Evolutionary conservation across 306 rosid genomes (phyloP), one percentile per base, ranked within the genome.

Genomic region (Lotus japonicus): DNA sequence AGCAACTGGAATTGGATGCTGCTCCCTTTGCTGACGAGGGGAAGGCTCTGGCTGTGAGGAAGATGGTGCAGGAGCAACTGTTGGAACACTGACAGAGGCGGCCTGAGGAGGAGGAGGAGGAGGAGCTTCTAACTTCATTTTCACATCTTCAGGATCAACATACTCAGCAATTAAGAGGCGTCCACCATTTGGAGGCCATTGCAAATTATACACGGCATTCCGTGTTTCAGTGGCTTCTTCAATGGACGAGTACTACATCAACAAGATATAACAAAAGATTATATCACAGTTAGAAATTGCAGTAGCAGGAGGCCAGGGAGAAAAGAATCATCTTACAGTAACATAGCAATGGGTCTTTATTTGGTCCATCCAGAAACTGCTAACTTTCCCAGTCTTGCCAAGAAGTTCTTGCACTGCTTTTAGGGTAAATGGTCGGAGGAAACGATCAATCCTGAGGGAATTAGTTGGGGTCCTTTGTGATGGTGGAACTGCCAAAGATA

Each of bases 331-430:
- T 43, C 95, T 82, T 83, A 95, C 99, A 23, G 99, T 88, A 62
- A 95, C 96, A 79, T 81, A 95, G 92, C 99, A 95, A 75, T 95
- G 99, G 51, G 99, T 91, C 85, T 95, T 95, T 57, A 95, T 95
- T 77, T 88, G 99, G 77, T 95, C 99, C 97, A 95, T 95, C 99
- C 99, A 95, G 80, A 95, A 95, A 77, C 83, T 83, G 53, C 76
- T 60, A 14, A 95, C 89, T 10, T 58, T 74, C 57, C 99, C 97
- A 54, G 91, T 88, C 81, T 89, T 91, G 17, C 92, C 96, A 17
- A 95, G 69, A 85, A 95, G 91, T 59, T 91, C 99, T 84, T 91
- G 99, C 76, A 95, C 97, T 26, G 92, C 89, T 81, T 95, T 95
- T 71, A 95, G 83, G 71, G 97, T 95, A 80, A 95, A 91, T 48